Evolutionary conservation across 1,284 basidiomycete genomes (phyloP).

Genomic region (Boletellus deceptivus): DNA sequence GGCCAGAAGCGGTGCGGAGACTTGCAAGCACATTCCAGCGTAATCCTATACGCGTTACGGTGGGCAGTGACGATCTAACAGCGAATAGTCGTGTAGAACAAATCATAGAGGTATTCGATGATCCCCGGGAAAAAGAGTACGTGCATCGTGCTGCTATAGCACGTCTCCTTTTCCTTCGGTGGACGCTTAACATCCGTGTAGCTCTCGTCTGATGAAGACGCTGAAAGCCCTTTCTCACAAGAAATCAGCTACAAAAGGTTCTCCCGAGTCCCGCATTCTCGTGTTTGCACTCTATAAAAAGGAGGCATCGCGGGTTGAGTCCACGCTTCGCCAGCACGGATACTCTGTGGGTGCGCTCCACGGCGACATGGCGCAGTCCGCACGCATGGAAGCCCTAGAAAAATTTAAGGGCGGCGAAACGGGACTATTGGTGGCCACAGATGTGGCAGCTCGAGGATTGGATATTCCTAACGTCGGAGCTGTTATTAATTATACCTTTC

Average conservation of each 20-base stretch:
- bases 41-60: conserved; percentile 87
- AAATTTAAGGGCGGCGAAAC: conserved; percentile 87
- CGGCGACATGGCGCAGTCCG: conserved; percentile 89
- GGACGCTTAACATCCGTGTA: conserved; percentile 31
- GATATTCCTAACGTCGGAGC: conserved; percentile 96
- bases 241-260: conserved; percentile 49
- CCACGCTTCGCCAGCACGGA: conserved; percentile 75
- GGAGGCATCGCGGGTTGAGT: conserved; percentile 88
- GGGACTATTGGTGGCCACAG: conserved; percentile 91
- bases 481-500: conserved; percentile 97
- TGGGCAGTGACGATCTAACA: conserved; percentile 93
- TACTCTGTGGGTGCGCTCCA: conserved; percentile 89
- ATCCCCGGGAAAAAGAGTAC: conserved; percentile 85
- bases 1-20: conserved; percentile 94
- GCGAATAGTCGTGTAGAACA: conserved; percentile 92
- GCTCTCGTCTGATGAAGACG: conserved; percentile 65
- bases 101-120: conserved; percentile 87
- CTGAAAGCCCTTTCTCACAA: conserved; percentile 64
- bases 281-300: conserved; percentile 99
- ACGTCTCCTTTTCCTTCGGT: neutral
- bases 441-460: conserved; percentile 94
- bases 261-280: conserved; percentile 72
- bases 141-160: conserved; percentile 22
- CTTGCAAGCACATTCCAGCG: conserved; percentile 91
- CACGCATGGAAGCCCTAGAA: conserved; percentile 85